Evolutionary conservation across 345 rosid species (phyloP).

Genomic region (Camelina neglecta): DNA sequence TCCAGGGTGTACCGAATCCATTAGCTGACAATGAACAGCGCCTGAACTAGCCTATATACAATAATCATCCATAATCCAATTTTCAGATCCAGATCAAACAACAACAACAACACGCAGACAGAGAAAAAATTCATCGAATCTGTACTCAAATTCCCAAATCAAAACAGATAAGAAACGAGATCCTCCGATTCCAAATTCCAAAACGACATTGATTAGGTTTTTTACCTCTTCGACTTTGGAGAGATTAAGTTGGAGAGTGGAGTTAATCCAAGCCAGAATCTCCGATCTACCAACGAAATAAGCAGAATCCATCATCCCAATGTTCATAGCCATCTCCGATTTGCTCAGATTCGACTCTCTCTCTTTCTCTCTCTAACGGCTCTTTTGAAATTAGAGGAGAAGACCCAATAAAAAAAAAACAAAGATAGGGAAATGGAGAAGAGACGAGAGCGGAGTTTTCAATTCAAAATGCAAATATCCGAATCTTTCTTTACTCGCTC

Average conservation of each 20-base stretch:
- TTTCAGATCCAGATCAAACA: constrained; percentile 15
- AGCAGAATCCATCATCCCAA: constrained; percentile 93
- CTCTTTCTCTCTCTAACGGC: constrained; percentile 46
- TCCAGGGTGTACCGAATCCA: constrained; percentile 92
- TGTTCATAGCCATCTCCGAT: constrained; percentile 67
- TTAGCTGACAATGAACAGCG: constrained; percentile 91
- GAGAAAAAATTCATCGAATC: neutral
- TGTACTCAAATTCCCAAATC: constrained; percentile 4
- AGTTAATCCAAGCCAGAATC: constrained; percentile 95
- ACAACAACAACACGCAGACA: neutral
- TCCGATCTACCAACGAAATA: constrained; percentile 97
- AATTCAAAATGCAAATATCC: constrained; percentile 46
- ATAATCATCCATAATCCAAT: constrained; percentile 10
- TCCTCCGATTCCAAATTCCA: neutral
- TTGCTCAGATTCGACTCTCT: constrained; percentile 29
- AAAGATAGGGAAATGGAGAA: constrained; percentile 41
- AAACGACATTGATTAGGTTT: neutral
- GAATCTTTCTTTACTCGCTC: constrained; percentile 29
- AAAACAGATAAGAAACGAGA: neutral
- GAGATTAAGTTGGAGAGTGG: constrained; percentile 84
- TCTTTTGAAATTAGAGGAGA: constrained; percentile 51
- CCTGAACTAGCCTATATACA: constrained; percentile 77
- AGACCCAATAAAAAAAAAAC: neutral
- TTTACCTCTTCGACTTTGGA: constrained; percentile 97
- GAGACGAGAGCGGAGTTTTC: constrained; percentile 40